Conservation (phyloP, 2,329 filamentous ascomycete genomes). For the Aspergillus fijiensis region DNA sequence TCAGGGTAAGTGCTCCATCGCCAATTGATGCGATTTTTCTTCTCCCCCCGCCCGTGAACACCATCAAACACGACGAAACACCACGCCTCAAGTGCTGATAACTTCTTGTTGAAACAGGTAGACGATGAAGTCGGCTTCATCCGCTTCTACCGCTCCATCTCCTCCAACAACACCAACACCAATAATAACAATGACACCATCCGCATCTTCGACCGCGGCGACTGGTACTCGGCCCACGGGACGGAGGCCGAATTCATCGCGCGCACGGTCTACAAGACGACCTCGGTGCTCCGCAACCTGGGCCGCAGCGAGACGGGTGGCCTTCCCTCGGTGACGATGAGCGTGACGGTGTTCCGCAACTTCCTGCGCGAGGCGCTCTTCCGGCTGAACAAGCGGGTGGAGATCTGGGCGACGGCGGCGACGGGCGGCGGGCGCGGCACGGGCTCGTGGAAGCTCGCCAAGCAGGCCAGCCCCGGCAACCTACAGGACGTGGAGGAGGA, state of each 20-base stretch:
- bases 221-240: conserved; percentile 77
- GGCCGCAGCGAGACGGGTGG: conserved; percentile 81
- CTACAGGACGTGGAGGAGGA: conserved; percentile 97
- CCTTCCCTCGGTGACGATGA: conserved; percentile 91
- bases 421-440: conserved; percentile 73
- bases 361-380: conserved; percentile 94
- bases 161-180: conserved; percentile 50
- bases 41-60: background rate
- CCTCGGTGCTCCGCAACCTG: conserved; percentile 86
- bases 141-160: conserved; percentile 88
- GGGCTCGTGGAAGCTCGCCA: conserved; percentile 81
- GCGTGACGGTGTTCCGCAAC: conserved; percentile 89
- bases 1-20: conserved; percentile 56
- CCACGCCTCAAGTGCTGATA: too few relatives aligned
- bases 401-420: conserved; percentile 81
- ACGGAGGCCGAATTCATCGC: conserved; percentile 50
- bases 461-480: conserved; percentile 93
- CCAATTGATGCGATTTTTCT: background rate
- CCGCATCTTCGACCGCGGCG: conserved; percentile 87
- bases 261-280: conserved; percentile 89
- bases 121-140: conserved; percentile 98
- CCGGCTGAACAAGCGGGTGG: conserved; percentile 82
- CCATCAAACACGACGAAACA: background rate
- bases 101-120: conserved; percentile 55
- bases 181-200: conserved; percentile 56